Evolutionary conservation across 2,329 filamentous ascomycete species (phyloP), one percentile per base, ranked within the genome.

Genomic region (Ophiostoma ulmi): DNA sequence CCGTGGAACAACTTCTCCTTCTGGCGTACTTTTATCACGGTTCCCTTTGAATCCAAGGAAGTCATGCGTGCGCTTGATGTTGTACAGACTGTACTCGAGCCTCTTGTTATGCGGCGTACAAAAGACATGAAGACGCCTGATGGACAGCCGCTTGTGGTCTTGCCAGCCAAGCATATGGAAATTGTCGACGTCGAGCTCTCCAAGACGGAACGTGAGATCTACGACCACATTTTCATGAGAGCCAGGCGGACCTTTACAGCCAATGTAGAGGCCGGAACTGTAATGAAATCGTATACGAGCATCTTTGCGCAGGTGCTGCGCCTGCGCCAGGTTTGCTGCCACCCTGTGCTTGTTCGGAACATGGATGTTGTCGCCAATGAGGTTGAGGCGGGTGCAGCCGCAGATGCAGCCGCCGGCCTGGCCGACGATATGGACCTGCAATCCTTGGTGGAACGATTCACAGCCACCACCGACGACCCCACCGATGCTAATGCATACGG

Each of bases 1-100:
- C 95, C 95, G 0, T 99, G 95, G 95, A 95, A 91, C 76, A 98
- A 98, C 78, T 99, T 99, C 79, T 97, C 94, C 0, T 99, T 97
- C 81, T 99, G 95, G 95, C 94, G 94, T 78, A 98, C 95, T 0
- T 99, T 99, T 78, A 98, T 99, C 77, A 99, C 95, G 0, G 90
- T 97, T 1, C 95, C 95, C 0, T 99, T 99, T 74, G 95, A 99
- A 79, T 94, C 93, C 0, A 95, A 95, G 75, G 91, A 99, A 73
- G 97, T 97, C 77, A 88, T 97, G 75, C 90, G 94, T 5, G 95
- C 95, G 0, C 84, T 99, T 8, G 95, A 98, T 77, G 95, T 99
- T 1, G 95, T 99, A 1, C 95, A 99, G 78, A 99, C 94, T 0
- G 94, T 99, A 0, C 82, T 99, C 5, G 95, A 99, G 77, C 95